Evolutionary conservation across 169 alveolate species (phyloP), one percentile per base, ranked within the genome.

Genomic region (Plasmodium berghei): DNA sequence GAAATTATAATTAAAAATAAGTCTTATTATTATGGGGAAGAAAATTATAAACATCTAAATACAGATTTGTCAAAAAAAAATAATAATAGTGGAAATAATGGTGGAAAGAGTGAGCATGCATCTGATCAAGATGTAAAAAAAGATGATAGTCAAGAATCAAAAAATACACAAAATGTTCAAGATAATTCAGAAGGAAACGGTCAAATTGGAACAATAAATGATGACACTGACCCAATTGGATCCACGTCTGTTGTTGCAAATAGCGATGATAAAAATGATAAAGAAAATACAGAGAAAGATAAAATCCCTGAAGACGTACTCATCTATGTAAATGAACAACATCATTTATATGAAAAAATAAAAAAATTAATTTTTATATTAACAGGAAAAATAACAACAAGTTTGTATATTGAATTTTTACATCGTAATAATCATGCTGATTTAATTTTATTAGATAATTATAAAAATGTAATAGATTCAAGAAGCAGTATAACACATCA

Each of bases 401-500:
- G 89, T 58, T 89, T 96, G n/a, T 67, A 93, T 46, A 92, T 96
- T 16, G 98, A 96, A 86, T 96, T 96, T 71, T 77, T 96, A 87
- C 97, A 96, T 94, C 89, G 97, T 56, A 96, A 94, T 87, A 96
- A 96, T 72, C 97, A 96, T 87, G 94, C 98, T 5, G 98, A 96
- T 91, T 92, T 96, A 77, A 92, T 95, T 42, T 90, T 96, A 52
- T 72, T 96, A 40, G 97, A 95, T 56, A 92, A 88, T 8, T 75
- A 71, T 16, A 61, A 87, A 88, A 75, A 70, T 42, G 72, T 89
- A 59, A 93, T 93, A 4, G 96, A 91, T 59, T 92, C 92, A 61
- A 77, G 95, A 70, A 94, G 94, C 87, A 88, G 96, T 83, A 83
- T 95, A 9, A 73, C 96, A 22, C 99, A 97, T 92, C 97, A 97